Conservation (phyloP, 2,329 filamentous ascomycete genomes). For the Hypomyces perniciosus region DNA sequence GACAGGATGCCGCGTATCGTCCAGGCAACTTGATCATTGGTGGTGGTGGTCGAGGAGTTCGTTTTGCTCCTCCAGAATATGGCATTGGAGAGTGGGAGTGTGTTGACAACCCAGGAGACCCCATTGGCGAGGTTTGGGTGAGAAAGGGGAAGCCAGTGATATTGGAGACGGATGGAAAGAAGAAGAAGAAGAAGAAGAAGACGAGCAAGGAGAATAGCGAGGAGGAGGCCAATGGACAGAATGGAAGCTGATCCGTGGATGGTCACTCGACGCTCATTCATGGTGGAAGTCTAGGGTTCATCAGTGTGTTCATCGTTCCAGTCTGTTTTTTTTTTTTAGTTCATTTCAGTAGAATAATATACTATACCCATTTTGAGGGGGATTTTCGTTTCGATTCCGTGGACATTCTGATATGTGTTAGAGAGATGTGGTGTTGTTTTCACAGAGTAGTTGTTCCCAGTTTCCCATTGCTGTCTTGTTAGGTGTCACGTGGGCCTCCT, state of each 20-base stretch:
- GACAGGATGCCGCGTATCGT: constrained; percentile 56
- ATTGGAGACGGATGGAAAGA: constrained; percentile 4
- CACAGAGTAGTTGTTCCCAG: neutral
- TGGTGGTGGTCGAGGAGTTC: constrained; percentile 66
- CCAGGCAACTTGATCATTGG: constrained; percentile 77
- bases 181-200: constrained; percentile 3
- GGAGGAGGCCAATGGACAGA: neutral
- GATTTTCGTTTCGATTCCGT: no score
- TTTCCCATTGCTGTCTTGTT: neutral
- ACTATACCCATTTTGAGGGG: no score
- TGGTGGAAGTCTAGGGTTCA: no score
- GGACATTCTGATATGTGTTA: no score
- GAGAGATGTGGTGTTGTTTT: no score
- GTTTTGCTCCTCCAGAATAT: constrained; percentile 51
- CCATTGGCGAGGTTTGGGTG: constrained; percentile 62
- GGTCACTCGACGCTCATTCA: neutral
- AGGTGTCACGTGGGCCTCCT: constrained; percentile 12
- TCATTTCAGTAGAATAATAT: no score
- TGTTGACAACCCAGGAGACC: constrained; percentile 57
- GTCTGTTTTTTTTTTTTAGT: no score
- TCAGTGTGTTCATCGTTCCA: no score
- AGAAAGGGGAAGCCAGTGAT: constrained; percentile 22
- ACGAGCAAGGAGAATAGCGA: constrained; percentile 2
- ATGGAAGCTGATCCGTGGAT: neutral
- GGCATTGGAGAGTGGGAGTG: constrained; percentile 71